Conservation (phyloP, 2,329 filamentous ascomycete species). For the Epichloe sp. region DNA sequence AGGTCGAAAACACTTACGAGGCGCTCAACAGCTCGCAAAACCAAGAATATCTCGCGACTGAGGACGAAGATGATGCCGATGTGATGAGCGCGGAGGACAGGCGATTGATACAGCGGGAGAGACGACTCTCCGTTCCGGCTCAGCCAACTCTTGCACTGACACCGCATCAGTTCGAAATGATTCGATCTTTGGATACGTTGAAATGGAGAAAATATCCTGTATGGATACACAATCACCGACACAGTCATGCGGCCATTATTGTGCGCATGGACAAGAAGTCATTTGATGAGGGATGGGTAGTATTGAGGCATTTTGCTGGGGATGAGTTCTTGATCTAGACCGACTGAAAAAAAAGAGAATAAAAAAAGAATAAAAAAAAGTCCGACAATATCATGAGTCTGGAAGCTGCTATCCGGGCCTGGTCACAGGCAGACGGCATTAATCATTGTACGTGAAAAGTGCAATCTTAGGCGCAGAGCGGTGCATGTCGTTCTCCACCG, state of each 20-base stretch:
- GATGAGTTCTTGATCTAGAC: slow-evolving; percentile 48
- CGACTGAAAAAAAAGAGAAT: neutral
- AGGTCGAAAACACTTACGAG: slow-evolving; percentile 68
- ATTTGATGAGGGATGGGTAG: slow-evolving; percentile 65
- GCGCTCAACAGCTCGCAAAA: slow-evolving; percentile 54
- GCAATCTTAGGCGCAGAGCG: too few relatives aligned
- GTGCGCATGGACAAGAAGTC: slow-evolving; percentile 53
- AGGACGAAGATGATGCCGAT: slow-evolving; percentile 32
- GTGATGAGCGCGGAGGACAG: slow-evolving; percentile 26
- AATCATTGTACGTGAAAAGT: too few relatives aligned
- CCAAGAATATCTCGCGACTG: slow-evolving; percentile 55
- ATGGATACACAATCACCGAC: slow-evolving; percentile 63
- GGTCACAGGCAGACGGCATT: too few relatives aligned
- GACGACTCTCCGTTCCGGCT: slow-evolving; percentile 28
- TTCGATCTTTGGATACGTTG: slow-evolving; percentile 57
- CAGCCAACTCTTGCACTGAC: slow-evolving; percentile 67
- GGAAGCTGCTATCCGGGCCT: too few relatives aligned
- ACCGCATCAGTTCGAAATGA: slow-evolving; percentile 72
- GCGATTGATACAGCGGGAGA: slow-evolving; percentile 26
- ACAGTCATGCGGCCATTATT: slow-evolving; percentile 85
- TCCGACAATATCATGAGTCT: too few relatives aligned
- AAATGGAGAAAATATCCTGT: slow-evolving; percentile 54
- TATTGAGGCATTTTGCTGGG: slow-evolving; percentile 70
- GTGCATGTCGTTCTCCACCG: too few relatives aligned
- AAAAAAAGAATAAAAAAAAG: too few relatives aligned